Base-by-base conservation (phyloP, 345 rosid genomes). In the Salix arbutifolia region DNA sequence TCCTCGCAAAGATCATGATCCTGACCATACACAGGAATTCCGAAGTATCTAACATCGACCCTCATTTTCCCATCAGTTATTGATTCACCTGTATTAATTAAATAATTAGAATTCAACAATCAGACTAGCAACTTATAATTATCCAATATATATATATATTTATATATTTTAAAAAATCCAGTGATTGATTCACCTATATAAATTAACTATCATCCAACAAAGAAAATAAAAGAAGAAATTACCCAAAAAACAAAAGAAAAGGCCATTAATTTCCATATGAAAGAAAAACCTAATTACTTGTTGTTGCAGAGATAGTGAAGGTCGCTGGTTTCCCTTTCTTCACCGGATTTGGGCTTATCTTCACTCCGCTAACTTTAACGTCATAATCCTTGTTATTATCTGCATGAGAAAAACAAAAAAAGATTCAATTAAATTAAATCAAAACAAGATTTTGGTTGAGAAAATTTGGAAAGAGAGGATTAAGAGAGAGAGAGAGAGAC, bases 21-120 rank as follows among this genome's bases (percentile, higher is more conserved):
- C 90, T 96, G 98, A 12, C 84, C 86, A 73, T 93, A 91, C 56
- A 96, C 85, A 76, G 86, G 92, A 89, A 88, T 89, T 75, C 96
- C 94, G 71, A 96, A 93, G 90, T 91, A 96, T 6, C 96, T 84
- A 60, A 96, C 99, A 46, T 91, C 94, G 11, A 96, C 91, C 77
- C 78, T 89, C 85, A 96, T 52, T 78, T 93, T 87, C 11, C 99
- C 99, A 40, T 89, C 89, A 8, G 89, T 71, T 28, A 96, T 89
- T 52, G 53, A 79, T 40, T 84, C 71, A 40, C 67, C 99, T 89
- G 84, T 38, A 72, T 37, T 64, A 58, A 76, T 30, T 40, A 40
- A 40, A 40, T 56, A 56, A 56, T 56, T 56, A 11, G 4, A 56
- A n/a, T 56, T 56, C 61, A 56, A 8, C 23, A 56, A 56, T n/a